These are phyloP conservation scores for Blastomyces parvus DNA, from an alignment of 2,329 filamentous ascomycete species.

Conservation along the genomic window DNA sequence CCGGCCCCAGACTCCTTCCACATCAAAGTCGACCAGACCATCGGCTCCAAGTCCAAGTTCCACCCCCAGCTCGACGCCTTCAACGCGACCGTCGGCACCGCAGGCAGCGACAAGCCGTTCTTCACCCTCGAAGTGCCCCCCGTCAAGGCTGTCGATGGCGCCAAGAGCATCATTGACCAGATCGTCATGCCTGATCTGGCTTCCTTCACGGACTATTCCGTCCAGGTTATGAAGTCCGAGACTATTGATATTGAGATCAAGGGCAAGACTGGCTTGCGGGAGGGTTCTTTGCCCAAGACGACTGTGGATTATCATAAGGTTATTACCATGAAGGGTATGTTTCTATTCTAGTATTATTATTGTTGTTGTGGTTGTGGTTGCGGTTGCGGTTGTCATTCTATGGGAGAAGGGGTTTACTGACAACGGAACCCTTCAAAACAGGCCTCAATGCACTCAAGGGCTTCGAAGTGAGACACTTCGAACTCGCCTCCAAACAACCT, in stretches of 20 bases:
- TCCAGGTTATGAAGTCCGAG: conserved; percentile 41
- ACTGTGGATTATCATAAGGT: conserved; percentile 48
- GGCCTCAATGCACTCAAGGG: conserved; percentile 49
- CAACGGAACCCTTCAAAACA: conserved; percentile 21
- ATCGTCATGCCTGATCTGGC: conserved; percentile 36
- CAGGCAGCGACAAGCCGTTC: conserved; percentile 35
- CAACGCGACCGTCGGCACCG: conserved; percentile 42
- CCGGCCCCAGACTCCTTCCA: conserved; percentile 42
- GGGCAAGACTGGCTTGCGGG: conserved; percentile 45
- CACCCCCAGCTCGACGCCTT: conserved; percentile 49
- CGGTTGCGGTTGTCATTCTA: neutral
- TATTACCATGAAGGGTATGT: conserved; percentile 47
- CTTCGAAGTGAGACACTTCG: conserved; percentile 42
- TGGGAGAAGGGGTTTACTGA: neutral
- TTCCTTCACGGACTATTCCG: conserved; percentile 44
- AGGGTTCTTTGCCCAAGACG: conserved; percentile 42
- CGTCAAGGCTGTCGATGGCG: conserved; percentile 36
- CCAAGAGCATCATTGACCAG: conserved; percentile 36
- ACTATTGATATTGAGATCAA: conserved; percentile 42
- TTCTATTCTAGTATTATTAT: neutral
- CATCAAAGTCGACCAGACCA: conserved; percentile 40
- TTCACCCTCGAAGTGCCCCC: conserved; percentile 39
- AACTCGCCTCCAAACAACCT: conserved; percentile 28
- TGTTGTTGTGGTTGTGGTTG: no score
- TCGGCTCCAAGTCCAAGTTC: conserved; percentile 42